These are phyloP conservation scores for Citrus medica DNA, from an alignment of 345 rosid genomes.

Conservation along the genomic window DNA sequence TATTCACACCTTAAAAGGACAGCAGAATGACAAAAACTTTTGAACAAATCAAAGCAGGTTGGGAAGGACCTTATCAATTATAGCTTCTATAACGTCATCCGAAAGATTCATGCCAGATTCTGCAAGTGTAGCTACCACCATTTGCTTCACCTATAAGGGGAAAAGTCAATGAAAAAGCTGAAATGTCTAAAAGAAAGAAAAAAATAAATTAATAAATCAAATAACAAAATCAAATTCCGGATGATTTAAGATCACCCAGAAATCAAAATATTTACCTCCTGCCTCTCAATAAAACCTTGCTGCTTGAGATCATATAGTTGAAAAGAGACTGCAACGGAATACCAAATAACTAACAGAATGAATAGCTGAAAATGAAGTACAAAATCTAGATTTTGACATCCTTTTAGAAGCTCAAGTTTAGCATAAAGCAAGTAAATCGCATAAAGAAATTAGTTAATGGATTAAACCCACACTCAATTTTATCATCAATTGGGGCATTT, in stretches of 20 bases:
- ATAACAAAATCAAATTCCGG: background rate
- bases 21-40: background rate
- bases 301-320: slow-evolving; percentile 98
- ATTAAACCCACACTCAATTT: slow-evolving; percentile 66
- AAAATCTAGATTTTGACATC: background rate
- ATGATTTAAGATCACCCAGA: background rate
- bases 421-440: background rate
- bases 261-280: slow-evolving; percentile 58
- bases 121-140: slow-evolving; percentile 99
- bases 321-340: slow-evolving; percentile 74
- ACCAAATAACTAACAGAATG: slow-evolving; percentile 3
- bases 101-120: slow-evolving; percentile 99
- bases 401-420: background rate
- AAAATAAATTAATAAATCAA: background rate
- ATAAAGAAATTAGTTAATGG: background rate
- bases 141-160: slow-evolving; percentile 83
- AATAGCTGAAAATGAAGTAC: background rate
- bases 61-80: slow-evolving; percentile 79
- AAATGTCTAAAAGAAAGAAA: background rate
- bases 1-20: background rate
- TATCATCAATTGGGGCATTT: slow-evolving; percentile 89
- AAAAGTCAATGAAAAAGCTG: background rate
- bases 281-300: slow-evolving; percentile 98
- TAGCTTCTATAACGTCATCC: slow-evolving; percentile 88
- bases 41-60: background rate